Conservation (phyloP, 768 basidiomycete genomes). For the Tremella fuciformis region DNA sequence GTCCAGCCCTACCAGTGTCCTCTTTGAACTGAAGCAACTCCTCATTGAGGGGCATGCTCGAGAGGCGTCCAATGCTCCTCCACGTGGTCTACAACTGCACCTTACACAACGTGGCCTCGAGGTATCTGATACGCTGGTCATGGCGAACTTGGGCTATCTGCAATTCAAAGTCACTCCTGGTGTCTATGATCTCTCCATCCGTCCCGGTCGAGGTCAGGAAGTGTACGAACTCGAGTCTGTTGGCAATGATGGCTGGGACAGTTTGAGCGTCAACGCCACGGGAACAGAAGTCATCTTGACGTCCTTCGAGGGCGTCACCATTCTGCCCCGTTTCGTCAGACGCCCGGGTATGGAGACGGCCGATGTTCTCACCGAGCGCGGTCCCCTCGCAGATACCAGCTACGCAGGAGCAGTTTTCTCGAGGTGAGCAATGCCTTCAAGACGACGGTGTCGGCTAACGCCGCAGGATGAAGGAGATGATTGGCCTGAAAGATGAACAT, state of each 20-base stretch:
- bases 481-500: slow-evolving; percentile 20
- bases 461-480: slow-evolving; percentile 34
- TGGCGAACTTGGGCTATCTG: slow-evolving; percentile 91
- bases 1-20: slow-evolving; percentile 38
- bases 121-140: slow-evolving; percentile 84
- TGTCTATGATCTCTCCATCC: slow-evolving; percentile 75
- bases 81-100: slow-evolving; percentile 87
- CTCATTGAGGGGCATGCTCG: slow-evolving; percentile 93
- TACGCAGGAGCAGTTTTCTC: slow-evolving; percentile 22
- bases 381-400: slow-evolving; percentile 4
- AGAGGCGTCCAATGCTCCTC: slow-evolving; percentile 67
- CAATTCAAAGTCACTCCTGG: slow-evolving; percentile 95
- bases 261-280: slow-evolving; percentile 63
- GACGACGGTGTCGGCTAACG: slow-evolving; percentile 5
- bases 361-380: slow-evolving; percentile 68
- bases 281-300: slow-evolving; percentile 77
- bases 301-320: slow-evolving; percentile 82
- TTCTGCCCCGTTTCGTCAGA: slow-evolving; percentile 75
- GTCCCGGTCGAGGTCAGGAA: slow-evolving; percentile 73
- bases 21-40: slow-evolving; percentile 81
- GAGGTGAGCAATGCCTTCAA: slow-evolving; percentile 11
- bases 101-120: slow-evolving; percentile 57
- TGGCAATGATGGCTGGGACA: slow-evolving; percentile 85
- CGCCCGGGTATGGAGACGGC: slow-evolving; percentile 71
- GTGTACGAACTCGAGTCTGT: slow-evolving; percentile 80